Evolutionary conservation across 2,329 filamentous ascomycete genomes (phyloP).

Genomic region (Neurospora crassa): DNA sequence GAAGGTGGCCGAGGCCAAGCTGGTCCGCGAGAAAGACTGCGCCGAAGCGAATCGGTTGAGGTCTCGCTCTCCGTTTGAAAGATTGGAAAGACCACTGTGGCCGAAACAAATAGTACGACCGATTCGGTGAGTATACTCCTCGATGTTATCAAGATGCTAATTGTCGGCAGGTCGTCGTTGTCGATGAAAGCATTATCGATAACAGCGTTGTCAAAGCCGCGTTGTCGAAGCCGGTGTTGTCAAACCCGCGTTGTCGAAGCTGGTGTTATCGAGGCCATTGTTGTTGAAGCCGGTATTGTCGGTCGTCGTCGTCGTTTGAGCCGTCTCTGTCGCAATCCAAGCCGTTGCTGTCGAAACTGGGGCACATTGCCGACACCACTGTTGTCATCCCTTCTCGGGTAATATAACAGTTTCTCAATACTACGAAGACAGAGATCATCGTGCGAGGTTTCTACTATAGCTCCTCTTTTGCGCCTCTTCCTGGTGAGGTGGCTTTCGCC

Average conservation of each 20-base stretch:
- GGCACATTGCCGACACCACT: background rate
- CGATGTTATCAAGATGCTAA: constrained; percentile 81
- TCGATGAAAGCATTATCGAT: background rate
- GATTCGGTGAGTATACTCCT: constrained; percentile 88
- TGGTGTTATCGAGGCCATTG: too few relatives aligned
- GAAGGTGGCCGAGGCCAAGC: background rate
- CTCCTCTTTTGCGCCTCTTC: background rate
- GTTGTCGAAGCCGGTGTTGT: too few relatives aligned
- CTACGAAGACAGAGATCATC: background rate
- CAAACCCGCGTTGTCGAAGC: background rate
- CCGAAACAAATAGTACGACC: constrained; percentile 91
- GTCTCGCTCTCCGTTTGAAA: background rate
- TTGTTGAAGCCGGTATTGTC: too few relatives aligned
- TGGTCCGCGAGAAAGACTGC: background rate
- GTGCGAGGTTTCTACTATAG: background rate
- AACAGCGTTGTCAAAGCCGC: too few relatives aligned
- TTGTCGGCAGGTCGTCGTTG: constrained; percentile 55
- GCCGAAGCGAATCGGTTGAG: background rate
- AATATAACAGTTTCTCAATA: background rate
- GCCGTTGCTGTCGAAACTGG: background rate
- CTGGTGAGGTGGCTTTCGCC: background rate
- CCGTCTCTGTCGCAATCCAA: background rate
- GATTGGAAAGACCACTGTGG: constrained; percentile 59
- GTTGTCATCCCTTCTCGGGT: background rate
- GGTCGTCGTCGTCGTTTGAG: background rate